Conservation (phyloP, 176 grass and related monocot species). For the Elymus sibiricus region DNA sequence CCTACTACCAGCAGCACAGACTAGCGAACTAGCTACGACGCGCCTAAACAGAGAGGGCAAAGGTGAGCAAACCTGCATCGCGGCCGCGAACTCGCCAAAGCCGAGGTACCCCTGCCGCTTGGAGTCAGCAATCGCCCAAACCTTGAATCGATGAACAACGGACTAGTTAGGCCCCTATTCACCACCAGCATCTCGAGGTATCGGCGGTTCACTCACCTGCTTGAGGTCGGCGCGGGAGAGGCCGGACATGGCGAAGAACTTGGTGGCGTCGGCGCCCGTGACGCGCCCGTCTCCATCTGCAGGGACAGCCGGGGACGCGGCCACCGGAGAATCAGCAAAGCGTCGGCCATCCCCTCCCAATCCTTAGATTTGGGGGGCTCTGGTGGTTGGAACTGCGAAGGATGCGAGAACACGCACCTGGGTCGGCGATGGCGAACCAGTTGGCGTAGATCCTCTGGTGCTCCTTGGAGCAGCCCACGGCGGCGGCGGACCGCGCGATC, state of each 20-base stretch:
- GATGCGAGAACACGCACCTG: conserved; percentile 33
- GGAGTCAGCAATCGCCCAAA: conserved; percentile 82
- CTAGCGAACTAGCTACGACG: background rate
- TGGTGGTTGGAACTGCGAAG: too few relatives aligned
- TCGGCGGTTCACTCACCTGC: conserved; percentile 43
- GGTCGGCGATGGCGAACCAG: conserved; percentile 83
- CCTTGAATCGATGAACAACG: conserved; percentile 29
- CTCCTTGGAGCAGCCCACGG: conserved; percentile 56
- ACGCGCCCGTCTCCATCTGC: conserved; percentile 74
- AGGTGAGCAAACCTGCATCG: conserved; percentile 59
- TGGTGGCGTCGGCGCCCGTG: conserved; percentile 72
- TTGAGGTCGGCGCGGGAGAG: conserved; percentile 77
- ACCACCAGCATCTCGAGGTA: background rate
- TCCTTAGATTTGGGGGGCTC: background rate
- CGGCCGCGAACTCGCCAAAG: conserved; percentile 69
- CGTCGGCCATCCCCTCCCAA: background rate
- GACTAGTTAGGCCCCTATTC: background rate
- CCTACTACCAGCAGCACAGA: background rate
- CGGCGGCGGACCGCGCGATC: conserved; percentile 32
- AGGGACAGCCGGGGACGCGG: background rate
- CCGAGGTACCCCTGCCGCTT: conserved; percentile 91
- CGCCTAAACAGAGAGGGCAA: background rate
- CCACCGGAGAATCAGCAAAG: background rate
- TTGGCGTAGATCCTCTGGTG: conserved; percentile 71
- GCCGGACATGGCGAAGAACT: conserved; percentile 82